Evolutionary conservation across 2,329 filamentous ascomycete species (phyloP).

Genomic region (Pochonia chlamydosporia): DNA sequence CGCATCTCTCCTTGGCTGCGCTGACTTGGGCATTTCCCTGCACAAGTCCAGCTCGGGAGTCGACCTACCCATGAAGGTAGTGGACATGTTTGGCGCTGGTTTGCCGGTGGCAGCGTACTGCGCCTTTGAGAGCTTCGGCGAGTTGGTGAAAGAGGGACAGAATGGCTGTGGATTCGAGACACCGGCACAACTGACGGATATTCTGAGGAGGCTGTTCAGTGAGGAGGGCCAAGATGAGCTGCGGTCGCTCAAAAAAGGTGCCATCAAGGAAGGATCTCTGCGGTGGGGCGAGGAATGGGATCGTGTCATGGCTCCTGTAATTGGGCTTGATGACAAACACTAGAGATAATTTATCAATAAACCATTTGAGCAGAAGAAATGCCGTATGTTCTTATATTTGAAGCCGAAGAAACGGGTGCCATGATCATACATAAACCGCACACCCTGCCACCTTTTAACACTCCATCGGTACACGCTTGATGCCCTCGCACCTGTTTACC

Average conservation of each 20-base stretch:
- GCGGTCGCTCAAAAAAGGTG: conserved; percentile 58
- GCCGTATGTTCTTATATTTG: neutral
- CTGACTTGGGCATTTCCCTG: conserved; percentile 84
- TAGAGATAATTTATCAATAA: neutral
- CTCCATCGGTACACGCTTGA: neutral
- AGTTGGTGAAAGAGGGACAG: conserved; percentile 80
- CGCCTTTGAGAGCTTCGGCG: conserved; percentile 79
- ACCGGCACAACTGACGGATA: conserved; percentile 55
- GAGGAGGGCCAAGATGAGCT: conserved; percentile 48
- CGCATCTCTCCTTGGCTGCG: conserved; percentile 73
- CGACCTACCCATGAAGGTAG: conserved; percentile 97
- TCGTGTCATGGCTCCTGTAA: conserved; percentile 66
- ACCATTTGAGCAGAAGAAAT: neutral
- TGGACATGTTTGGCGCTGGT: conserved; percentile 97
- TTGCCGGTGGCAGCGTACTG: conserved; percentile 85
- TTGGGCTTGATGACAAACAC: conserved; percentile 40
- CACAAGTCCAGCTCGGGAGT: conserved; percentile 93
- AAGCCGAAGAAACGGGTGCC: no score
- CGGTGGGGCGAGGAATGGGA: conserved; percentile 96
- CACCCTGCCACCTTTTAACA: neutral
- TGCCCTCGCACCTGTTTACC: neutral
- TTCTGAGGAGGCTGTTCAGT: conserved; percentile 60
- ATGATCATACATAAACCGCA: no score
- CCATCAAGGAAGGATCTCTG: conserved; percentile 64
- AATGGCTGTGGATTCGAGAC: conserved; percentile 85